Evolutionary conservation across 108 stramenopile species (phyloP).

Genomic region (Cyclotella atomus): DNA sequence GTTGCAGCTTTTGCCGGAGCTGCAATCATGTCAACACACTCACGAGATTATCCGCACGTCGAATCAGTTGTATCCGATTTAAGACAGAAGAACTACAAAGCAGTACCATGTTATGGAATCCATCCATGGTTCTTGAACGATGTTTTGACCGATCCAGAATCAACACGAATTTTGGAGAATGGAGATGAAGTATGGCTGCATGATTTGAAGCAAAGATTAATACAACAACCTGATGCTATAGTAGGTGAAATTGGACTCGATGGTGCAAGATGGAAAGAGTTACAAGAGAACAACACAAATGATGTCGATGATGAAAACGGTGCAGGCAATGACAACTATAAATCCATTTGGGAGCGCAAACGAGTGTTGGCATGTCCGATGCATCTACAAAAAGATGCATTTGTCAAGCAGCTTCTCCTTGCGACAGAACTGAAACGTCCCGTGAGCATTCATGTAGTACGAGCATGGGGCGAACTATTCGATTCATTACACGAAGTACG

Average conservation of each 20-base stretch:
- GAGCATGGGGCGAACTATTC: slow-evolving; percentile 71
- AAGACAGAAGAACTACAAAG: background rate
- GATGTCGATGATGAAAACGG: background rate
- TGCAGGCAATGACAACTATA: background rate
- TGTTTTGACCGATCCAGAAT: slow-evolving; percentile 37
- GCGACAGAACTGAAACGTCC: slow-evolving; percentile 70
- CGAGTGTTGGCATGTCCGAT: slow-evolving; percentile 63
- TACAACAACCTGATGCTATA: slow-evolving; percentile 53
- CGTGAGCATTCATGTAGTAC: slow-evolving; percentile 83
- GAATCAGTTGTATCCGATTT: slow-evolving; percentile 8
- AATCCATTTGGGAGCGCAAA: slow-evolving; percentile 55
- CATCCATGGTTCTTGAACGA: slow-evolving; percentile 90
- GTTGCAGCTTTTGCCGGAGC: slow-evolving; percentile 61
- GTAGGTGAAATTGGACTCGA: slow-evolving; percentile 91
- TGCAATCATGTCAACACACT: slow-evolving; percentile 89
- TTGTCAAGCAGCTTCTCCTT: slow-evolving; percentile 67
- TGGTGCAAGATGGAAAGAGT: slow-evolving; percentile 56
- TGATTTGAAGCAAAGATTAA: slow-evolving; percentile 49
- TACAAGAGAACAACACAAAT: background rate
- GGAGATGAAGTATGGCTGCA: slow-evolving; percentile 50
- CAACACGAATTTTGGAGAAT: slow-evolving; percentile 14
- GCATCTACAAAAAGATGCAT: slow-evolving; percentile 64
- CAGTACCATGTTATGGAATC: slow-evolving; percentile 81
- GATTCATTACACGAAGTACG: slow-evolving; percentile 41
- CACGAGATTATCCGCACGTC: slow-evolving; percentile 71